A percentile compares a stretch with the other conserved stretches of the same genome.
phyloP scores from a whole-genome alignment of 257 asterid genomes.

The Penstemon eatonii region DNA sequence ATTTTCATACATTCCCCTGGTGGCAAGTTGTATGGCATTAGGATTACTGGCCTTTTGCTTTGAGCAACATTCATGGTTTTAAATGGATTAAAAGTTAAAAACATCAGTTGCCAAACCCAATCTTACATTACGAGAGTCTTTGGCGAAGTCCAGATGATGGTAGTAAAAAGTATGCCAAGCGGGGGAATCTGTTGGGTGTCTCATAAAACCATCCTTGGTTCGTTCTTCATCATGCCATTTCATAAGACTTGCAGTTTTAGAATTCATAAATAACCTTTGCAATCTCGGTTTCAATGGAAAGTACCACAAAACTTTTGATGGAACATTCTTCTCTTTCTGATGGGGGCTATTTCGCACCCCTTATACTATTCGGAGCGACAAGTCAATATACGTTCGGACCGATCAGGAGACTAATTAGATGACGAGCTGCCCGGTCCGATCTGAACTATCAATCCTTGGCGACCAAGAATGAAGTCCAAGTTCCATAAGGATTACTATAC shows the following conservation, averaged over 20 bases:
- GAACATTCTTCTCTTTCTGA: not conserved
- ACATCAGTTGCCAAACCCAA: not conserved
- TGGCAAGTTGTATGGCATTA: not conserved
- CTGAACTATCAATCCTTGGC: too few species aligned
- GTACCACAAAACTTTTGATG: not conserved
- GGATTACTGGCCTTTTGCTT: not conserved
- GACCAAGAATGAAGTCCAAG: too few species aligned
- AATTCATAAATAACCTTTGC: not conserved
- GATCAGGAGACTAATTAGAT: too few species aligned
- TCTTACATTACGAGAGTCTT: not conserved
- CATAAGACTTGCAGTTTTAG: slow-evolving; percentile 9
- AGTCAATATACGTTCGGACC: too few species aligned
- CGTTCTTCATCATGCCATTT: not conserved
- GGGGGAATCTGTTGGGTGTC: slow-evolving; percentile 11
- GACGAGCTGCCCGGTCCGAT: too few species aligned
- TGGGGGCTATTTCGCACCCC: too few species aligned
- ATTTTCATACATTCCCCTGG: slow-evolving; percentile 1
- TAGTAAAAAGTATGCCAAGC: slow-evolving; percentile 8
- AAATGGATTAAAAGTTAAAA: slow-evolving; percentile 1
- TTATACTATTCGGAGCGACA: too few species aligned
- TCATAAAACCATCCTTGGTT: not conserved
- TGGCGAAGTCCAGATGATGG: not conserved
- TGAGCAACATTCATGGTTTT: not conserved
- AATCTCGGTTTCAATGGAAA: slow-evolving; percentile 13
- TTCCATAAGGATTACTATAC: too few species aligned